These are phyloP conservation scores for Syzygium aqueum DNA, from an alignment of 345 rosid species.

Conservation along the genomic window DNA sequence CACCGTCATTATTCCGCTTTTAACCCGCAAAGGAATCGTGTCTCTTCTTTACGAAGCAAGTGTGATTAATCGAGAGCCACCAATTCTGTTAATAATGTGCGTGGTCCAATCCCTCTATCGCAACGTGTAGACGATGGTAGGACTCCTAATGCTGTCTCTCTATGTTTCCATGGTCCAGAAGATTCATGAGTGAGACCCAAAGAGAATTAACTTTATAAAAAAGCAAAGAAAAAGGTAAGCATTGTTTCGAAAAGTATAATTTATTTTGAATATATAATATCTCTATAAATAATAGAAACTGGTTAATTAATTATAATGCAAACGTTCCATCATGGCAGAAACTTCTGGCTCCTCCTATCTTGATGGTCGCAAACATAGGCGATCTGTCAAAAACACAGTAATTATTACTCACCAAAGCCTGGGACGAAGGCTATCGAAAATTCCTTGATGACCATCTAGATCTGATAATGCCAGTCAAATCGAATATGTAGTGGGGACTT, in stretches of 20 bases:
- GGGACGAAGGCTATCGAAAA: background rate
- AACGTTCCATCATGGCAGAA: background rate
- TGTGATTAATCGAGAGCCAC: background rate
- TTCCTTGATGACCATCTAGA: background rate
- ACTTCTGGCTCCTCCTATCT: background rate
- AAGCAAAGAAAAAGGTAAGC: background rate
- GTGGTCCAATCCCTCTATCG: background rate
- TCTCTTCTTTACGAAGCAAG: background rate
- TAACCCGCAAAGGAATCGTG: background rate
- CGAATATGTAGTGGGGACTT: background rate
- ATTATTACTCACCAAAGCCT: background rate
- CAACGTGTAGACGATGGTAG: background rate
- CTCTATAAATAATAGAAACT: background rate
- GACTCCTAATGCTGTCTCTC: background rate
- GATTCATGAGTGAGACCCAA: background rate
- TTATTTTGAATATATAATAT: background rate
- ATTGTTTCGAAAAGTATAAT: background rate
- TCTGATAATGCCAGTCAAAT: background rate
- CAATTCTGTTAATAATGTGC: background rate
- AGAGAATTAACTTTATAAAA: background rate
- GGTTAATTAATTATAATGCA: background rate
- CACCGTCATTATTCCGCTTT: background rate
- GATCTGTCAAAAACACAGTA: background rate
- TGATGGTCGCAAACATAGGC: background rate
- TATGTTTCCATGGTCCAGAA: background rate